Evolutionary conservation across 164 flowering plant genomes (phyloP).

Genomic region (Chloranthus sessilifolius): DNA sequence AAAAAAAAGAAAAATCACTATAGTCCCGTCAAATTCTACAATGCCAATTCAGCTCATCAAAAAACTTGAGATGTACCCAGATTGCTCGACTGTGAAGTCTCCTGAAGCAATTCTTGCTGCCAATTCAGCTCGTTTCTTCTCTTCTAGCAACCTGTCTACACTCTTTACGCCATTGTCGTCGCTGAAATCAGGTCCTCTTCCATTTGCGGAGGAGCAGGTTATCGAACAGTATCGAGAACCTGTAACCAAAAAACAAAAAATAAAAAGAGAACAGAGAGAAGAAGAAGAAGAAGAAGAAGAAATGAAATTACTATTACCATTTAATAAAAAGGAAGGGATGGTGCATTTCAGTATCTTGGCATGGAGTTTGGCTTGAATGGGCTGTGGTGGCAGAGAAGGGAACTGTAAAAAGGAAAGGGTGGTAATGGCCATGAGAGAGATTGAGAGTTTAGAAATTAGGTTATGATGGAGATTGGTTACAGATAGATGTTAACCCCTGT

Average conservation of each 20-base stretch:
- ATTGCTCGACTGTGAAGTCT: constrained; percentile 64
- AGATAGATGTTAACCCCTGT: no score
- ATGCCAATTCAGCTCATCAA: no score
- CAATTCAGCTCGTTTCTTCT: constrained; percentile 69
- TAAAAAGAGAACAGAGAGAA: background rate
- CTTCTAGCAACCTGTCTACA: constrained; percentile 45
- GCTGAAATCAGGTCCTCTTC: constrained; percentile 38
- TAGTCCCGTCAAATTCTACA: no score
- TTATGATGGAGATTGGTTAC: no score
- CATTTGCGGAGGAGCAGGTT: constrained; percentile 49
- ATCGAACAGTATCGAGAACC: constrained; percentile 19
- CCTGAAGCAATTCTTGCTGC: constrained; percentile 87
- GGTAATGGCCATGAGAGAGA: background rate
- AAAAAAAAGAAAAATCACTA: background rate
- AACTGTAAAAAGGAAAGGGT: constrained; percentile 15
- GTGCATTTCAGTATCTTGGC: constrained; percentile 10
- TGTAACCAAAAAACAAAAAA: background rate
- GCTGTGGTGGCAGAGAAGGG: constrained; percentile 9
- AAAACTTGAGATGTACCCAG: constrained; percentile 60
- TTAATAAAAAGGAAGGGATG: background rate
- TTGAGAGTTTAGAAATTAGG: no score
- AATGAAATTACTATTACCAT: constrained; percentile 1
- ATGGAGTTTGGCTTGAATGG: constrained; percentile 8
- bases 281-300: background rate
- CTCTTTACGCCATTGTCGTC: constrained; percentile 36